Base-by-base conservation (phyloP, 1,284 basidiomycete genomes). In the Stygiomarasmius scandens region DNA sequence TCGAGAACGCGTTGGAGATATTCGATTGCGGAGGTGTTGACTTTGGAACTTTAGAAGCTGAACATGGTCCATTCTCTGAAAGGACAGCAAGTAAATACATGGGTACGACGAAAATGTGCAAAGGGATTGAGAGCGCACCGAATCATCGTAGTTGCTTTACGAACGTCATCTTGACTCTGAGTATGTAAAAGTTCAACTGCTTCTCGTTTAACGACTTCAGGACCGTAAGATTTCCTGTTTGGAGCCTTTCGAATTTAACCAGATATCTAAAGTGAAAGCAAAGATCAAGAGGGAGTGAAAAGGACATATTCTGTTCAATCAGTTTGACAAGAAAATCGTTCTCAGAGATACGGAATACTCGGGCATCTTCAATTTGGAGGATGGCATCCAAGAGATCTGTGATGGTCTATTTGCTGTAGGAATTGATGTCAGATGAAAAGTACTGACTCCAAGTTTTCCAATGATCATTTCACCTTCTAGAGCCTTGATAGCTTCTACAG, bases 371-470 rank as follows among this genome's bases (percentile, higher is more conserved):
- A n/a, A n/a, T n/a, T 6, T 62, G 58, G 23, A 77, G 19, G 2
- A 78, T 52, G 3, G 66, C 74, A 55, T 76, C 76, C 22, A 63
- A 64, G 16, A 77, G 22, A 55, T 76, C 75, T 23, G 63, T 65
- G 8, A 77, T 46, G 3, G 50, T 68, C 73, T 75, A 44, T 5
- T 14, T n/a, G 8, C 11, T 14, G 24, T 25, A n/a, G 8, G 16
- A 19, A 6, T 45, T 20, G 24, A 44, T 16, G 22, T 10, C 8
- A 51, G n/a, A 32, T n/a, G 24, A 23, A n/a, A 41, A 24, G 43
- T 41, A 29, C 52, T 41, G 4, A 25, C n/a, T 11, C 27, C 24
- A 3, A 19, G 9, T 44, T 43, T 12, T 29, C n/a, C 2, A 19
- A n/a, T 14, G 23, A 6, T 41, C 41, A 22, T 67, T 66, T 11